These are phyloP conservation scores for Hydrangea macrophylla DNA, from an alignment of 148 eudicot species.

Conservation along the genomic window DNA sequence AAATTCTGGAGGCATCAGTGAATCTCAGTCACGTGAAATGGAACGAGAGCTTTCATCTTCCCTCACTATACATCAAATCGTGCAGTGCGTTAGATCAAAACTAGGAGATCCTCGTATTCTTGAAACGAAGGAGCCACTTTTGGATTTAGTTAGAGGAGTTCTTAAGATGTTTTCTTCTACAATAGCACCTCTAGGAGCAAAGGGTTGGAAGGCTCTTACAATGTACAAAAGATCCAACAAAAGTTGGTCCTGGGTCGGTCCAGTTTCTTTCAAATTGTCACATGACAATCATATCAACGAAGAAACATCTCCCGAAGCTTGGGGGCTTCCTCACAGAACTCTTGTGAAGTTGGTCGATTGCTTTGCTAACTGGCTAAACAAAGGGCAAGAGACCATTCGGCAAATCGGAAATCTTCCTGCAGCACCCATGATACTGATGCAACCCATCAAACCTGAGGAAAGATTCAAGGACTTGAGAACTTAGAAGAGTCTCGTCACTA, in stretches of 20 bases:
- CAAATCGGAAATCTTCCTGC: slow-evolving; percentile 76
- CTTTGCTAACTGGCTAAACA: slow-evolving; percentile 84
- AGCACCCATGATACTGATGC: slow-evolving; percentile 60
- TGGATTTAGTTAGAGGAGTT: slow-evolving; percentile 74
- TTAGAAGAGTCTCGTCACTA: slow-evolving; percentile 72
- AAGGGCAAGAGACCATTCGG: slow-evolving; percentile 72
- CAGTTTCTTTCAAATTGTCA: slow-evolving; percentile 33
- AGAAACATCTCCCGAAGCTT: slow-evolving; percentile 65
- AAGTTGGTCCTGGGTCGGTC: slow-evolving; percentile 77
- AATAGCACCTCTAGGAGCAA: slow-evolving; percentile 78
- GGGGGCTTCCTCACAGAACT: slow-evolving; percentile 74
- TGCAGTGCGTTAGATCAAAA: slow-evolving; percentile 61
- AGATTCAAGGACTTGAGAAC: slow-evolving; percentile 70
- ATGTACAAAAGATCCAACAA: slow-evolving; percentile 52
- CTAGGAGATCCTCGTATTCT: slow-evolving; percentile 80
- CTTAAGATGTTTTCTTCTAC: slow-evolving; percentile 64
- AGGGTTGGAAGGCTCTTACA: slow-evolving; percentile 82
- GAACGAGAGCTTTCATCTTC: slow-evolving; percentile 33
- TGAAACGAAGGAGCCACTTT: slow-evolving; percentile 79
- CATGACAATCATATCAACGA: slow-evolving; percentile 38
- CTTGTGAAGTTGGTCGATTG: slow-evolving; percentile 75
- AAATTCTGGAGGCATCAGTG: slow-evolving; percentile 25
- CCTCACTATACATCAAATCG: slow-evolving; percentile 63
- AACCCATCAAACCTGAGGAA: slow-evolving; percentile 61
- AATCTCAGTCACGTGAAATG: slow-evolving; percentile 25